A percentile compares a stretch with the other conserved stretches of the same genome.
Evolutionary conservation across 2,329 filamentous ascomycete species (phyloP).

Genomic region (Ophiobolus disseminans): DNA sequence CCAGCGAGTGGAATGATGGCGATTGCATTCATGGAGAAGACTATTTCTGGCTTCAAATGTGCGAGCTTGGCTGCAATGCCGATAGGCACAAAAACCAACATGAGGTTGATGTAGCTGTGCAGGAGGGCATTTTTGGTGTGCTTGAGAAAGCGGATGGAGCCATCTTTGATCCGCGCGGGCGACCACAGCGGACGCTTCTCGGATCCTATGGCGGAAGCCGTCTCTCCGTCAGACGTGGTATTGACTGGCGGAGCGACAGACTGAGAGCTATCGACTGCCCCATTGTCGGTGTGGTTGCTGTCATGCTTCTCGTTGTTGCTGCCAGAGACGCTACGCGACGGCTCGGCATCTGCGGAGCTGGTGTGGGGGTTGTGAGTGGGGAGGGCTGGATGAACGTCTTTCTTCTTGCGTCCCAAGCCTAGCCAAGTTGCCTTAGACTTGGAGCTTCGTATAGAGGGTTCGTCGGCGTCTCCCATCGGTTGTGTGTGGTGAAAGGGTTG

Average conservation of each 20-base stretch:
- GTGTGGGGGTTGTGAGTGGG: conserved; percentile 34
- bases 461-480: conserved; percentile 65
- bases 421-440: conserved; percentile 57
- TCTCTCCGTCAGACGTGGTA: conserved; percentile 59
- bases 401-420: conserved; percentile 51
- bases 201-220: conserved; percentile 60
- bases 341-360: conserved; percentile 19
- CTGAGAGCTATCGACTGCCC: conserved; percentile 33
- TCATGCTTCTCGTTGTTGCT: conserved; percentile 32
- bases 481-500: conserved; percentile 26
- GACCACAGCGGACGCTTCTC: conserved; percentile 53
- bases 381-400: conserved; percentile 39
- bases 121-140: conserved; percentile 66
- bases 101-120: conserved; percentile 78
- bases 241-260: conserved; percentile 50
- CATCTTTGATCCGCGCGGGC: conserved; percentile 58
- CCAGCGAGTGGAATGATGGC: conserved; percentile 60
- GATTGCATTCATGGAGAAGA: conserved; percentile 61
- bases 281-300: conserved; percentile 27
- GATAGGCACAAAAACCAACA: conserved; percentile 79
- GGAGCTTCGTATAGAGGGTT: conserved; percentile 59
- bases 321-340: conserved; percentile 20
- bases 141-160: conserved; percentile 60
- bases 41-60: conserved; percentile 50
- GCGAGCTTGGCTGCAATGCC: conserved; percentile 70